A percentile compares a stretch with the other conserved stretches of the same genome.
These are phyloP conservation scores for Penicillium sumatraense DNA, from an alignment of 2,329 filamentous ascomycete genomes.

Conservation along the genomic window DNA sequence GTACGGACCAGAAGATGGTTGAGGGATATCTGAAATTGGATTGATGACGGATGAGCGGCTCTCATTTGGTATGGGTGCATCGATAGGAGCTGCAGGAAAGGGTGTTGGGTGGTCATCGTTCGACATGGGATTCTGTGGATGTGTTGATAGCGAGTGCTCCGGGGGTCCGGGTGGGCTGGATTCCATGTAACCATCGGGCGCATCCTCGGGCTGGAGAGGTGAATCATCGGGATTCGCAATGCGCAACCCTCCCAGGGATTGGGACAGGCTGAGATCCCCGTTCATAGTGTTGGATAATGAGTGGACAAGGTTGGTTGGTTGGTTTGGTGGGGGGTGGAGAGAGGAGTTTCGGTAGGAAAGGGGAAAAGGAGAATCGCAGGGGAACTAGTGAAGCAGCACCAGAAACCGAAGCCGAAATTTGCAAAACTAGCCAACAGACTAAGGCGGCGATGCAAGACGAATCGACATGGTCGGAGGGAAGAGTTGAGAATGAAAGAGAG, in stretches of 20 bases:
- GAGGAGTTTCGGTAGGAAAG: conserved; percentile 6
- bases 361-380: conserved; percentile 5
- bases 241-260: conserved; percentile 88
- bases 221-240: conserved; percentile 95
- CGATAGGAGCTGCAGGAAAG: conserved; percentile 27
- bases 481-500: not conserved
- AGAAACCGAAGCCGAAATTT: conserved; percentile 8
- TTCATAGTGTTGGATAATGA: conserved; percentile 66
- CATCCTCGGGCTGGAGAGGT: conserved; percentile 45
- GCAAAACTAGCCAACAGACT: not conserved
- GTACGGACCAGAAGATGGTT: conserved; percentile 48
- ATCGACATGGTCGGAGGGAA: not conserved
- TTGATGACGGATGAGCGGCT: conserved; percentile 50
- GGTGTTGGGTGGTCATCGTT: conserved; percentile 23
- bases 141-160: conserved; percentile 29
- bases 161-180: conserved; percentile 25
- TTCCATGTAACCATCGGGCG: conserved; percentile 31
- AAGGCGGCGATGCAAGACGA: conserved; percentile 17
- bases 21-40: conserved; percentile 50
- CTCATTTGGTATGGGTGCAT: conserved; percentile 33
- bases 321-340: not conserved
- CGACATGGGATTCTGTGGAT: conserved; percentile 18
- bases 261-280: conserved; percentile 88
- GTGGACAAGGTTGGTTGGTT: conserved; percentile 9
- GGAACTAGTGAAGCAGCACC: not conserved